These are phyloP conservation scores for Dictyostelium gargantuum DNA, from an alignment of 208 protist species.

Conservation along the genomic window DNA sequence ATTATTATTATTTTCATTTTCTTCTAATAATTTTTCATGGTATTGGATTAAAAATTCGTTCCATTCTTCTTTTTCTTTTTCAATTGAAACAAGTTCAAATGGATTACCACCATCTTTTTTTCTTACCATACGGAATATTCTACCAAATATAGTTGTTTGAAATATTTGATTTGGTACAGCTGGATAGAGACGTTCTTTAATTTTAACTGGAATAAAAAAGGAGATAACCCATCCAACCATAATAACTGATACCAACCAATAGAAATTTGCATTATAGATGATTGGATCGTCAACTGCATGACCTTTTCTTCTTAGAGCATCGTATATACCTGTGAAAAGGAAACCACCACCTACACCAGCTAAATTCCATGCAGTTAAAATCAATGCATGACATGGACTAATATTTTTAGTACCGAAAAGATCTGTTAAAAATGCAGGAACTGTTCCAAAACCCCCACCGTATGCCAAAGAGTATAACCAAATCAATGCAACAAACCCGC, in stretches of 20 bases:
- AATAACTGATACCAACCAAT: background rate
- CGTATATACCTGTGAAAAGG: background rate
- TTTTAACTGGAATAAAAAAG: background rate
- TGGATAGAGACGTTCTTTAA: background rate
- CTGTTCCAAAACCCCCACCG: background rate
- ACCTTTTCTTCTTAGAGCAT: background rate
- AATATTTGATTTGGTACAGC: background rate
- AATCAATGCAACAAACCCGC: background rate
- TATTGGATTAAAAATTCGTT: conserved; percentile 9
- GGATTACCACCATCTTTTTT: background rate
- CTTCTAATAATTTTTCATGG: background rate
- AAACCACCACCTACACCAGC: background rate
- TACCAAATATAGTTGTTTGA: background rate
- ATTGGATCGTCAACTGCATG: background rate
- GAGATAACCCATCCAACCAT: background rate
- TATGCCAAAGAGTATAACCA: background rate
- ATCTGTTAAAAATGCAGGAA: conserved; percentile 16
- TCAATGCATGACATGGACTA: background rate
- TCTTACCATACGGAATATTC: background rate
- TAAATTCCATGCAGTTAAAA: conserved; percentile 16
- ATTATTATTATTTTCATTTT: background rate
- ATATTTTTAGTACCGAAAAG: background rate
- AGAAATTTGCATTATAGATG: background rate
- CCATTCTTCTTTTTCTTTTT: conserved; percentile 26
- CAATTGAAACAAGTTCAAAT: background rate